A percentile compares a stretch with the other conserved stretches of the same genome.
phyloP scores from a whole-genome alignment of 2,329 filamentous ascomycete species.

The Exophiala sideris region DNA sequence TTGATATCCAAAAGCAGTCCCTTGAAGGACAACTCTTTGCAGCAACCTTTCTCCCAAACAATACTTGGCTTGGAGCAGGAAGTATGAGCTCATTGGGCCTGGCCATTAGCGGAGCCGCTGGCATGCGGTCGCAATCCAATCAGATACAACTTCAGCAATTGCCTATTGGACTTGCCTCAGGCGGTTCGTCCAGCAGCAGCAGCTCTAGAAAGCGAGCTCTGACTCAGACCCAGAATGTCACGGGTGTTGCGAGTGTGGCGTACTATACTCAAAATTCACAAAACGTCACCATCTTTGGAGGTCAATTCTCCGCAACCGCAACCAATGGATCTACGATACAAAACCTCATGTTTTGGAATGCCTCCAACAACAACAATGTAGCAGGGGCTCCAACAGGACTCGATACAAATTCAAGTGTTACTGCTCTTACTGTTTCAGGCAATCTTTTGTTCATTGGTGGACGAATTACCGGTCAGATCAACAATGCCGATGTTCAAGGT shows the following conservation, averaged over 20 bases:
- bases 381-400: conserved; percentile 67
- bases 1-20: conserved; percentile 58
- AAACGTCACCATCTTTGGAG: conserved; percentile 84
- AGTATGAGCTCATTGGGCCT: conserved; percentile 73
- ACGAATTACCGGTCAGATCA: conserved; percentile 67
- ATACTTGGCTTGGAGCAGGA: conserved; percentile 70
- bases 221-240: conserved; percentile 35
- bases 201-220: conserved; percentile 29
- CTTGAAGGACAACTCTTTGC: conserved; percentile 72
- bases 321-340: conserved; percentile 68
- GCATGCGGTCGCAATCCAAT: conserved; percentile 47
- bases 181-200: conserved; percentile 22
- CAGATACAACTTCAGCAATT: conserved; percentile 38
- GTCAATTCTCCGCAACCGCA: conserved; percentile 73
- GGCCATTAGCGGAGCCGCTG: conserved; percentile 68
- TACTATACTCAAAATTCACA: conserved; percentile 68
- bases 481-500: conserved; percentile 63
- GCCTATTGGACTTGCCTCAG: conserved; percentile 49
- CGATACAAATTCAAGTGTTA: conserved; percentile 69
- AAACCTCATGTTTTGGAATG: conserved; percentile 81
- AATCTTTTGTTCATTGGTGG: conserved; percentile 80
- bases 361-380: conserved; percentile 62
- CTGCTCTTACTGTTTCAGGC: conserved; percentile 64
- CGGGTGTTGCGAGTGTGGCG: conserved; percentile 65
- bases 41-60: conserved; percentile 61